Percentiles rank a stretch among this genome's conserved stretches.
phyloP scores from a whole-genome alignment of 441 rosid genomes.

The Kokia cookei region DNA sequence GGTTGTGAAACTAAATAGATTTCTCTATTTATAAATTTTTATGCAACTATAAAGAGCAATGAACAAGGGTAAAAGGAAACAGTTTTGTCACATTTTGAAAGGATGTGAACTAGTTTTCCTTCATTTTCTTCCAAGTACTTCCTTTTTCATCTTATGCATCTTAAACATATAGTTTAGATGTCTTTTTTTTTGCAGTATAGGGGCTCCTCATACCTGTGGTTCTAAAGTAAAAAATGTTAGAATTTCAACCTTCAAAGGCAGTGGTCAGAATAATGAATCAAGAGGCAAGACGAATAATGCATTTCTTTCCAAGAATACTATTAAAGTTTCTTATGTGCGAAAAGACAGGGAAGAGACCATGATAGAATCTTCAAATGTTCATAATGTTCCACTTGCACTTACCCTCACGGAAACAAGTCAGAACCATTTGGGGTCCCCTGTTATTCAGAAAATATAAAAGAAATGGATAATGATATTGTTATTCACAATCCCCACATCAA shows the following conservation, averaged over 20 bases:
- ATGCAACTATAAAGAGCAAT: background rate
- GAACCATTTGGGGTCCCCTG: conserved; percentile 52
- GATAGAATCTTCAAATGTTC: conserved; percentile 52
- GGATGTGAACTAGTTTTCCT: background rate
- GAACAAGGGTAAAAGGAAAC: background rate
- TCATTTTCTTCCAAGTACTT: background rate
- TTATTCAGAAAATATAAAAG: conserved; percentile 70
- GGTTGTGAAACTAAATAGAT: background rate
- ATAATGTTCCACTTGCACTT: conserved; percentile 51
- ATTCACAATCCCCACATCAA: conserved; percentile 38
- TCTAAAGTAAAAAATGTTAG: conserved; percentile 46
- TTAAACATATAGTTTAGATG: conserved; percentile 14
- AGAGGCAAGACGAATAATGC: conserved; percentile 49
- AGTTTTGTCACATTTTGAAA: background rate
- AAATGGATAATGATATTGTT: conserved; percentile 68
- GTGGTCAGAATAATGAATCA: conserved; percentile 53
- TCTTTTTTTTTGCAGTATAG: conserved; percentile 51
- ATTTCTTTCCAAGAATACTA: conserved; percentile 46
- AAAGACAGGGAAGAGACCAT: conserved; percentile 55
- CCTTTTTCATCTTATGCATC: background rate
- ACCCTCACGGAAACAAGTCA: conserved; percentile 56
- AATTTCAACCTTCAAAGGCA: conserved; percentile 76
- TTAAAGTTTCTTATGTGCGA: conserved; percentile 63
- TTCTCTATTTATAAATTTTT: background rate
- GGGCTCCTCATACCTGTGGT: conserved; percentile 31